A percentile compares a stretch with the other conserved stretches of the same genome.
Conservation (phyloP, 1,139 yeast genomes). For the Hyphopichia wangnamkhiaoensis region DNA sequence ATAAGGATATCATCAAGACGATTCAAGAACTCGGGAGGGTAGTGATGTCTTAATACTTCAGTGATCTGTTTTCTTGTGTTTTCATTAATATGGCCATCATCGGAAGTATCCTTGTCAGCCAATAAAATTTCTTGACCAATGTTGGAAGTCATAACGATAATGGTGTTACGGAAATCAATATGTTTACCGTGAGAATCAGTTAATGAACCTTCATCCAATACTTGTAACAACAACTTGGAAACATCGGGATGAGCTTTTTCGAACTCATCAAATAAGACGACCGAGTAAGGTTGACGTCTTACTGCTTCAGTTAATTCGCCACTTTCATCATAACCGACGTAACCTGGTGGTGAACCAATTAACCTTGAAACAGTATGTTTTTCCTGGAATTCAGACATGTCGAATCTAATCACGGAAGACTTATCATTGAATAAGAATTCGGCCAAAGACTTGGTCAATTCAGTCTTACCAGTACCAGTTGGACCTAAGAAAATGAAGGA, state of each 20-base stretch:
- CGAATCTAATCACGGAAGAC: slow-evolving; percentile 82
- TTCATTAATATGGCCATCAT: slow-evolving; percentile 48
- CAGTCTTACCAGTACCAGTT: slow-evolving; percentile 98
- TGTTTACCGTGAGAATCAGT: slow-evolving; percentile 95
- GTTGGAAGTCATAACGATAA: slow-evolving; percentile 96
- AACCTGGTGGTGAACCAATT: slow-evolving; percentile 98
- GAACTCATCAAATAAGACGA: slow-evolving; percentile 90
- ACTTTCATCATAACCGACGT: slow-evolving; percentile 92
- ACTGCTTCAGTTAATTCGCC: slow-evolving; percentile 97
- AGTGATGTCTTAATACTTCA: slow-evolving; percentile 66
- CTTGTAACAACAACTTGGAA: slow-evolving; percentile 84
- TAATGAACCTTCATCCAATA: slow-evolving; percentile 88
- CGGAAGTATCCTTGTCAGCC: slow-evolving; percentile 49
- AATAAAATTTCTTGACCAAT: slow-evolving; percentile 89
- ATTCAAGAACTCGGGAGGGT: slow-evolving; percentile 94
- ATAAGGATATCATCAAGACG: slow-evolving; percentile 89
- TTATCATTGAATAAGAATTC: slow-evolving; percentile 90
- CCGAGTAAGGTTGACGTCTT: slow-evolving; percentile 91
- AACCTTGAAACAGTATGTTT: slow-evolving; percentile 86
- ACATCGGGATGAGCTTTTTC: slow-evolving; percentile 97
- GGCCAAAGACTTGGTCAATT: slow-evolving; percentile 87
- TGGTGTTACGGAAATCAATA: slow-evolving; percentile 90
- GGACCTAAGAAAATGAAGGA: slow-evolving; percentile 96
- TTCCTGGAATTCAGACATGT: slow-evolving; percentile 98
- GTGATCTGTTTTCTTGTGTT: slow-evolving; percentile 58